Percentiles rank a stretch among this genome's conserved stretches.
Evolutionary conservation across 345 rosid genomes (phyloP).

Genomic region (Pelargonium nanum): DNA sequence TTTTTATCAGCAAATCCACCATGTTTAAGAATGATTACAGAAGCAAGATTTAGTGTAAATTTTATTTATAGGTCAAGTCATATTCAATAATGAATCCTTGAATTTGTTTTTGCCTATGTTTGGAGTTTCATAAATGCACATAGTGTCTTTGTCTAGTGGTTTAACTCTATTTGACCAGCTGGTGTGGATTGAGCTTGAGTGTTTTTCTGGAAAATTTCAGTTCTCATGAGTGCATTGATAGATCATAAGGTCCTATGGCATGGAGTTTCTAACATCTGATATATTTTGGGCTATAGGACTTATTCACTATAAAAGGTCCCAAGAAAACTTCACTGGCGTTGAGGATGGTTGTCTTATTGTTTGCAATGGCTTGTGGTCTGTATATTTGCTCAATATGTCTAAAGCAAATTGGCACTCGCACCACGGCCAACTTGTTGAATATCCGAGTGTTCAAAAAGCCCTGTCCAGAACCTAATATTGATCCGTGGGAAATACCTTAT

Average conservation of each 20-base stretch:
- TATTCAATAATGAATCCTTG: no score
- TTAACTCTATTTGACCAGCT: background rate
- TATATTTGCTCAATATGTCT: constrained; percentile 77
- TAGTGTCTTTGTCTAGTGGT: background rate
- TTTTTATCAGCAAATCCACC: background rate
- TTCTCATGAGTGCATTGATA: background rate
- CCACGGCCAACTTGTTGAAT: constrained; percentile 36
- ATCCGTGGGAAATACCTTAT: constrained; percentile 90
- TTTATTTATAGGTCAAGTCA: background rate
- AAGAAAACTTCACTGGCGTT: constrained; percentile 78
- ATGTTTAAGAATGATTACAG: background rate
- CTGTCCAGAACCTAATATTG: constrained; percentile 64
- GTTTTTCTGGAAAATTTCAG: background rate
- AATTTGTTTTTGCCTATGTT: no score
- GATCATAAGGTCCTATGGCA: background rate
- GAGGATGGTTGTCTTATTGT: constrained; percentile 69
- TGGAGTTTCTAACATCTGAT: background rate
- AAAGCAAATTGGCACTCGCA: constrained; percentile 53
- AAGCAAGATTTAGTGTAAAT: background rate
- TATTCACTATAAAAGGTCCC: constrained; percentile 52
- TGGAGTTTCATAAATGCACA: background rate
- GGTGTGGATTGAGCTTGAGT: background rate
- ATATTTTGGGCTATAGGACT: constrained; percentile 37
- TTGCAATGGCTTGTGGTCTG: constrained; percentile 74
- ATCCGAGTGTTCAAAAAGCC: constrained; percentile 45